Base-by-base conservation (phyloP, 108 stramenopile species). In the Craspedostauros australis region DNA sequence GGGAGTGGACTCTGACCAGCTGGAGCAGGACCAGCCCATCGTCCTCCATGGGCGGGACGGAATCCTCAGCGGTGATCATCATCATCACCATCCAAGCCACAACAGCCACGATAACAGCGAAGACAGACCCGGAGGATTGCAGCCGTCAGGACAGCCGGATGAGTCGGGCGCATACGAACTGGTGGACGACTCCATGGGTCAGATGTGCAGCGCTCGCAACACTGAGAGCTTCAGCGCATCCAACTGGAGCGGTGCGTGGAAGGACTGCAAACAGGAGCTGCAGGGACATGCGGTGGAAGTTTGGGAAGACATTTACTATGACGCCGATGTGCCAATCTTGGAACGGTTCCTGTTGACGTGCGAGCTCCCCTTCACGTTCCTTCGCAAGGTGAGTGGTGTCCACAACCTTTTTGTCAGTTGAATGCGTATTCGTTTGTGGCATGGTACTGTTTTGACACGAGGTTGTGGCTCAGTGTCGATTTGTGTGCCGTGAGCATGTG, bases 281-380 rank as follows among this genome's bases (percentile, higher is more conserved):
- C 18, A 53, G 26, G 57, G 25, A 16, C 68, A 80, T 52, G 59
- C 77, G 14, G 39, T 45, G 20, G 45, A 70, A 34, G 30, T 50
- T 21, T 91, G 83, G 86, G 46, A 62, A 6, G 84, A 88, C 55
- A 80, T 91, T 54, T 15, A 60, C 0, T 71, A 73, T 49, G 73
- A 82, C 46, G 85, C 66, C 0, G 83, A 85, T 21, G 66, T 69
- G 51, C 53, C 60, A 23, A n/a, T 37, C 22, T 47, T 75, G 20
- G 77, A 82, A 12, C 82, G 81, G 40, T 62, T 67, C 54, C 48
- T 91, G 57, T 30, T 88, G 30, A 41, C 77, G 26, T 75, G 66
- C 41, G 90, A 91, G 54, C 79, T 83, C 21, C 90, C 90, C n/a
- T 75, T 91, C 54, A 81, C 82, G 0, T 39, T 86, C 21, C 40